Conservation (phyloP, 2,329 filamentous ascomycete genomes). For the Cladosporium sp. region DNA sequence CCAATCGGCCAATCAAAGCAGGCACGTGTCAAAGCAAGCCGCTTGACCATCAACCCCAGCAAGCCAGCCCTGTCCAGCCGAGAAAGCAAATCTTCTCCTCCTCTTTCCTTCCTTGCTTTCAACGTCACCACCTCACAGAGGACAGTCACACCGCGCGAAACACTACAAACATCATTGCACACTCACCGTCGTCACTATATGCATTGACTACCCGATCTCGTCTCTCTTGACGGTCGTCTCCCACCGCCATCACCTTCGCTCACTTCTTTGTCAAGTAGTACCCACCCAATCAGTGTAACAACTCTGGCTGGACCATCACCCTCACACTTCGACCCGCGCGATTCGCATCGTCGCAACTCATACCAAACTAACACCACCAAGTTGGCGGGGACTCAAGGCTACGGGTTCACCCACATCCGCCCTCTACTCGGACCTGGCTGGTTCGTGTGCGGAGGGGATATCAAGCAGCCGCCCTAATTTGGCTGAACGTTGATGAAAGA, state of each 20-base stretch:
- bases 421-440: conserved; percentile 91
- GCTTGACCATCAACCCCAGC: conserved; percentile 21
- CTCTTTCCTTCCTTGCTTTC: background rate
- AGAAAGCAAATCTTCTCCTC: conserved; percentile 1
- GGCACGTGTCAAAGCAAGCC: background rate
- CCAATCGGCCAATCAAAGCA: background rate
- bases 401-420: conserved; percentile 69
- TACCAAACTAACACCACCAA: conserved; percentile 61
- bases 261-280: conserved; percentile 18
- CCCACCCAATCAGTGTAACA: conserved; percentile 10
- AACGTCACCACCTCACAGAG: conserved; percentile 5
- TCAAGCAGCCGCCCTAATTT: conserved; percentile 94
- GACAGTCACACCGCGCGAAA: background rate
- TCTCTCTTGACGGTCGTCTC: conserved; percentile 1
- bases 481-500: conserved; percentile 19
- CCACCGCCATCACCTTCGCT: conserved; percentile 3
- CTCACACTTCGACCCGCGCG: conserved; percentile 16
- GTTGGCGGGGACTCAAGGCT: conserved; percentile 80
- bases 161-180: background rate
- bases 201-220: conserved; percentile 11
- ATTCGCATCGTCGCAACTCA: conserved; percentile 1
- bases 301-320: conserved; percentile 31
- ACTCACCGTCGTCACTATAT: background rate
- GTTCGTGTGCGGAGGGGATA: conserved; percentile 92
- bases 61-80: background rate